Evolutionary conservation across 139 green algal species (phyloP), one percentile per base, ranked within the genome.

Genomic region (Chlamydomonas urium): DNA sequence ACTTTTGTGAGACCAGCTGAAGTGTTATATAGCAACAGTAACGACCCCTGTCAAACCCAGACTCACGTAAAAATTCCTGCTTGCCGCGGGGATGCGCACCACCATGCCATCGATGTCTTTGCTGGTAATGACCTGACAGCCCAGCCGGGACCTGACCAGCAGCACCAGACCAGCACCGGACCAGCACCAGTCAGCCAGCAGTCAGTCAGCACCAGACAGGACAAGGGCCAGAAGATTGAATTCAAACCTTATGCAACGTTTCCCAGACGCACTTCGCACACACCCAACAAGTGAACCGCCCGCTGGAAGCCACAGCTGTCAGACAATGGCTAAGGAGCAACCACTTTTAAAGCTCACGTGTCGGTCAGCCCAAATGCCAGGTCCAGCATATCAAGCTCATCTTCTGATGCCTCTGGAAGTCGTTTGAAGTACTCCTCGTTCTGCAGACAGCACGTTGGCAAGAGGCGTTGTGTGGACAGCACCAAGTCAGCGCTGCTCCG

Each of bases 371-470:
- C 96, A 86, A 96, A 99, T 0, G 96, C 96, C 33, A 99, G 84
- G 90, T 99, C 96, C 33, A 99, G 84, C 96, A 99, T 99, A 78
- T 99, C 96, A 38, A 98, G 94, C 81, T 99, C 96, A 77, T 99
- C 96, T 26, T 99, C 96, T 19, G 82, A 83, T 2, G 96, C 81
- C 72, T 99, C 96, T 2, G 86, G 85, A 0, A 99, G 60, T 42
- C 83, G 88, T 59, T 96, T 88, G 80, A 91, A 99, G 29, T 85
- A 86, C 0, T 91, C 88, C 47, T 92, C 81, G 67, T 94, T 83
- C 89, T 96, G 76, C 29, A 69, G 47, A n/a, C n/a, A n/a, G n/a
- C n/a, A n/a, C n/a, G n/a, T 63, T 36, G 29, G 53, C 10, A 8
- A 50, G 42, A 50, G 42, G 42, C 10, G 42, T 50, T 50, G 42